Evolutionary conservation across 192 early-diverging fungal genomes (phyloP).

Genomic region (Linderina pennispora): DNA sequence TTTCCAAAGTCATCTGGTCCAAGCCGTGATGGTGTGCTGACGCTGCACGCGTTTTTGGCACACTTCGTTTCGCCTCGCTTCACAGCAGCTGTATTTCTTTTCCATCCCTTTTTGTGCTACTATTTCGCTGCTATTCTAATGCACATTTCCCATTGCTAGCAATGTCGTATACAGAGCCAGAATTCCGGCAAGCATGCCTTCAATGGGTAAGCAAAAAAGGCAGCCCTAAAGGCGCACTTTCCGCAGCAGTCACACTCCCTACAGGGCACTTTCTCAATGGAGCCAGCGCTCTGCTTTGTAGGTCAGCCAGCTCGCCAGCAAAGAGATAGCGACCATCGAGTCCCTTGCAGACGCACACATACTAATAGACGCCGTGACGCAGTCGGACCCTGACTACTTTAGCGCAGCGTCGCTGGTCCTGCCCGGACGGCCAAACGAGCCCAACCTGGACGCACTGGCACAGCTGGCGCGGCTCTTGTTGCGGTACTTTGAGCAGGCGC

Average conservation of each 20-base stretch:
- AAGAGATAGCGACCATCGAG: conserved; percentile 6
- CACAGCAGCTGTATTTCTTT: neutral
- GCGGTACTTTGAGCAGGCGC: conserved; percentile 28
- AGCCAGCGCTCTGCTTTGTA: conserved; percentile 3
- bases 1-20: no score
- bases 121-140: neutral
- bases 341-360: conserved; percentile 34
- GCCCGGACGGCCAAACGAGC: conserved; percentile 9
- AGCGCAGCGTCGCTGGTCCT: conserved; percentile 38
- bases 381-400: conserved; percentile 42
- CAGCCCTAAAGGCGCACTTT: neutral
- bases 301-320: conserved; percentile 19
- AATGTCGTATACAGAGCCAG: conserved; percentile 19
- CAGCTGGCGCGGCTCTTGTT: conserved; percentile 39
- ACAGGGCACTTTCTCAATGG: neutral
- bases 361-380: conserved; percentile 26
- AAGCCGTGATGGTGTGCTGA: no score
- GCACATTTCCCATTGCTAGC: no score
- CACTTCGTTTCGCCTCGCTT: no score
- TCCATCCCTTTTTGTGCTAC: neutral
- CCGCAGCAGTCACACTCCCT: neutral
- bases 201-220: conserved; percentile 13
- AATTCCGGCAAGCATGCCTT: conserved; percentile 31
- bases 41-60: no score
- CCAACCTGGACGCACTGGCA: conserved; percentile 36